Evolutionary conservation across 495 filamentous ascomycete genomes (phyloP), one percentile per base, ranked within the genome.

Genomic region (Cetradonia linearis): DNA sequence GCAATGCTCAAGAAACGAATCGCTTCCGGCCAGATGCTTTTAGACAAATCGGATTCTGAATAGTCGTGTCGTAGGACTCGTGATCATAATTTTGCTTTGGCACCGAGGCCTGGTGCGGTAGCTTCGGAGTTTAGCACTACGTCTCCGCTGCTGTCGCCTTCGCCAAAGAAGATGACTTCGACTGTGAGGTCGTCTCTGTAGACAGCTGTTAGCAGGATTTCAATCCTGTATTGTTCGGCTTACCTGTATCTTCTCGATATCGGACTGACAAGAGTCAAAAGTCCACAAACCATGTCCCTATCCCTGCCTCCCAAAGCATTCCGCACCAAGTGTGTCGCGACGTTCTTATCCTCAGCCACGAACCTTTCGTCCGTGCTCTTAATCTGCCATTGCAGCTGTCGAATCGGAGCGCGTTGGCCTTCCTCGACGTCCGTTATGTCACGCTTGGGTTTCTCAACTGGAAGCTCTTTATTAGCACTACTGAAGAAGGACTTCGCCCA

Each of bases 81-180:
- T 33, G 34, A 53, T 71, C 61, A 86, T 58, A 86, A 72, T 65
- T 85, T 86, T 23, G 84, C 67, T 68, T 86, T 85, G 25, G 73
- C 58, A 16, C 77, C 73, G 5, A 74, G 70, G 5, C 63, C 70
- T 5, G 78, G 68, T 36, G 87, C 89, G 58, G 84, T 94, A 3
- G 92, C 93, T 67, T 96, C 93, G 65, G 83, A 73, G 73, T 96
- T 97, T 37, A 92, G 70, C 5, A 85, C 78, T 5, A 98, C 83
- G 58, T 86, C 83, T 25, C 90, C 88, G 8, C 74, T 84, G 23
- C 62, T 83, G 60, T 88, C 81, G 27, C 85, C 82, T 47, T 95
- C 80, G 42, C 93, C 93, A 67, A 98, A 98, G 80, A 98, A 98
- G 69, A 98, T 94, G 46, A 98, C 93, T 73, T 98, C 91, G 30